Evolutionary conservation across 2,329 filamentous ascomycete genomes (phyloP), one percentile per base, ranked within the genome.

Genomic region (Aspergillus uvarum): DNA sequence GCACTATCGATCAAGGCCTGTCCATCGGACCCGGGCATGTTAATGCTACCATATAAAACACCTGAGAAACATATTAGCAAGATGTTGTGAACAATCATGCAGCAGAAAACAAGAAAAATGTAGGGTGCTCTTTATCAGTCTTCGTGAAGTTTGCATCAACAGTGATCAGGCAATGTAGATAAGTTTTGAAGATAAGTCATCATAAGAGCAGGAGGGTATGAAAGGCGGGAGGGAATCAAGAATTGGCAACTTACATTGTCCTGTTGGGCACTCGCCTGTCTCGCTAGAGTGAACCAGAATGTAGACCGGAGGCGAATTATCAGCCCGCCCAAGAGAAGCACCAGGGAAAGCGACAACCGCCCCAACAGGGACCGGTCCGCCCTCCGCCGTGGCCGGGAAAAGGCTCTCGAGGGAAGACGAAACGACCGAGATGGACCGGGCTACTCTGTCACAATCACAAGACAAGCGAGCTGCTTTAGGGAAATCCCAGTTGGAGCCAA

Each of bases 141-240:
- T 88, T 91, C 88, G 59, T 85, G 82, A 82, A 63, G 76, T 83
- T 84, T 84, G 95, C 92, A 87, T 96, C 93, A 96, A 89, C 84
- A 84, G 77, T 81, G 80, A 96, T 75, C 94, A 93, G 94, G 90
- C 92, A 98, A 98, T 97, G 94, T 98, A 97, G 94, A 97, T 98
- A 98, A 98, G 93, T 96, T 63, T 72, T 66, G 58, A 77, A 79
- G 85, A 79, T 78, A 78, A 68, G 83, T 96, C 93, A 98, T 97
- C 94, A 92, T 89, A 73, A 82, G 84, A 82, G 74, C 70, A 70
- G 68, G 54, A 56, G 7, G 47, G 70, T 68, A 54, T 56, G 8
- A 42, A 44, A 59, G 62, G 61, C 14, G 61, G 61, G 62, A 42
- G 42, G 44, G 64, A 62, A 60, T 22, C 47, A 63, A 47, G 58